Conservation (phyloP, 768 basidiomycete species). For the Collybia sordida region DNA sequence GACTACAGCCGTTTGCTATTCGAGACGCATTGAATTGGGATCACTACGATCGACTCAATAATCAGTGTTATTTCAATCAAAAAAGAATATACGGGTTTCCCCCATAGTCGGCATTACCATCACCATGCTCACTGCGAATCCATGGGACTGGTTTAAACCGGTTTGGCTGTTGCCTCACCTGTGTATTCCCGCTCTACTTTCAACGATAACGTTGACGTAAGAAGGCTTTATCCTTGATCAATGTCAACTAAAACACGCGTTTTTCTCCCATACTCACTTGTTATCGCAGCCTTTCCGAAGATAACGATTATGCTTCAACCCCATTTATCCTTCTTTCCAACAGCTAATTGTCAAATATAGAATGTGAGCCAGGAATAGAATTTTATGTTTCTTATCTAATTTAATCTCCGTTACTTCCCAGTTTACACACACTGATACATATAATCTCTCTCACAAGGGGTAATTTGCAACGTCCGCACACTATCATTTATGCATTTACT, state of each 20-base stretch:
- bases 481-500: slow-evolving; percentile 50
- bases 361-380: not conserved
- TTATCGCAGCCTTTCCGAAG: no score
- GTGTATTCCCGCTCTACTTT: not conserved
- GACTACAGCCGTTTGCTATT: slow-evolving; percentile 12
- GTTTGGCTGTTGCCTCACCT: not conserved
- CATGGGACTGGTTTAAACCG: slow-evolving; percentile 1
- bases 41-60: slow-evolving; percentile 14
- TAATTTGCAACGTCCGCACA: not conserved
- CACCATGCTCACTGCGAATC: slow-evolving; percentile 1
- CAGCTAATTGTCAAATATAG: not conserved
- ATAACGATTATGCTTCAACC: no score
- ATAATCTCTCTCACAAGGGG: no score
- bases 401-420: no score
- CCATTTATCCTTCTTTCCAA: no score
- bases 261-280: no score
- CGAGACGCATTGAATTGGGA: slow-evolving; percentile 16
- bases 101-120: not conserved
- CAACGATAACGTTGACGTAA: no score
- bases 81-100: slow-evolving; percentile 5
- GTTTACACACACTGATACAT: not conserved
- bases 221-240: no score
- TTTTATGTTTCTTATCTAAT: no score
- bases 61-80: slow-evolving; percentile 8
- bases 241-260: no score